These are phyloP conservation scores for Ophiocytium majus DNA, from an alignment of 352 stramenopile genomes.

Conservation along the genomic window DNA sequence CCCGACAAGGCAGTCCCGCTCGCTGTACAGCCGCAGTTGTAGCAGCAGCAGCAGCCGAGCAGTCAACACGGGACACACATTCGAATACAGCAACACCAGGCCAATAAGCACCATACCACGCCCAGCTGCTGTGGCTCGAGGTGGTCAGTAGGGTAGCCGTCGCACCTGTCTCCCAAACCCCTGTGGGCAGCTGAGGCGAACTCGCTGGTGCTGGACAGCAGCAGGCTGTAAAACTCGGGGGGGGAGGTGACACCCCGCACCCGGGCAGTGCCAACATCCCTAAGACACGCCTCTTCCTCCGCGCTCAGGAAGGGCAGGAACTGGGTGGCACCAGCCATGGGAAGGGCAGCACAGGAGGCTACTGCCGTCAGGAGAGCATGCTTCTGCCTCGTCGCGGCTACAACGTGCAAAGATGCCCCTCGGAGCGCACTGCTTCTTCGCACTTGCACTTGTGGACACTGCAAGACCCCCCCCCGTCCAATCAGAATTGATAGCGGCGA, in stretches of 20 bases:
- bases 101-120: neutral
- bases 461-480: no score
- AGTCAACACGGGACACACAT: neutral
- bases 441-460: no score
- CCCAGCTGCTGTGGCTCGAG: neutral
- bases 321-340: slow-evolving; percentile 36
- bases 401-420: no score
- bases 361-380: no score
- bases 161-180: neutral
- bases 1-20: no score
- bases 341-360: no score
- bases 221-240: slow-evolving; percentile 48
- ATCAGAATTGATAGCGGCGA: no score
- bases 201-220: slow-evolving; percentile 48
- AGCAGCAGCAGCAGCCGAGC: neutral
- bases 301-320: slow-evolving; percentile 38
- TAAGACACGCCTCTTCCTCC: slow-evolving; percentile 30
- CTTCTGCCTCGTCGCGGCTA: no score
- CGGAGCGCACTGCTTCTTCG: no score
- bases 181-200: slow-evolving; percentile 23
- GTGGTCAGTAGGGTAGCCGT: neutral
- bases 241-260: slow-evolving; percentile 38
- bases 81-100: neutral
- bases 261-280: slow-evolving; percentile 12
- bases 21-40: no score